A percentile compares a stretch with the other conserved stretches of the same genome.
Evolutionary conservation across 1,284 basidiomycete genomes (phyloP).

Genomic region (Moesziomyces sp.): DNA sequence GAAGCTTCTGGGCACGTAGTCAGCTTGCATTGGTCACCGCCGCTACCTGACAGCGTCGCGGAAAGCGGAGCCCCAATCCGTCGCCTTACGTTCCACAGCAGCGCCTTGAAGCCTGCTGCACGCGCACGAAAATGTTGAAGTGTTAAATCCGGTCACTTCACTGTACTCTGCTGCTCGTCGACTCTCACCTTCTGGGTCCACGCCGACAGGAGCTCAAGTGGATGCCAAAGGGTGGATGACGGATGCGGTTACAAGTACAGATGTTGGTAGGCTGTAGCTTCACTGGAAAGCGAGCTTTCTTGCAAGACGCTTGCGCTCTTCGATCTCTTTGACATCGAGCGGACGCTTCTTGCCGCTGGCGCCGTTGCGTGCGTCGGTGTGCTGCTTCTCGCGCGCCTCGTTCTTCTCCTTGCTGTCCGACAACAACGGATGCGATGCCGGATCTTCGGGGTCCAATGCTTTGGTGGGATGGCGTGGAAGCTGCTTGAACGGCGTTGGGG

Average conservation of each 20-base stretch:
- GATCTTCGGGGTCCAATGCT: constrained; percentile 32
- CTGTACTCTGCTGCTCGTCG: not conserved
- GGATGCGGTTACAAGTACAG: constrained; percentile 7
- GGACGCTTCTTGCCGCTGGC: constrained; percentile 37
- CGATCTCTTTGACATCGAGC: constrained; percentile 52
- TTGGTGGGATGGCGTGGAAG: constrained; percentile 59
- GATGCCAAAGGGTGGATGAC: not conserved
- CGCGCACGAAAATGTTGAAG: too few species aligned
- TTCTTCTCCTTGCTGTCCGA: constrained; percentile 55
- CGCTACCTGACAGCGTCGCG: not conserved
- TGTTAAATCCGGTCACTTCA: too few species aligned
- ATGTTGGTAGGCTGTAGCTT: not conserved
- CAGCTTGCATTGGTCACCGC: not conserved
- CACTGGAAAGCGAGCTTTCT: constrained; percentile 54
- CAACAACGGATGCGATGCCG: constrained; percentile 41
- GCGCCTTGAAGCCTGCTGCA: too few species aligned
- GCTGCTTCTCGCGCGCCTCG: constrained; percentile 35
- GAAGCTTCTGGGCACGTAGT: not conserved
- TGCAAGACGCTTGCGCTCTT: constrained; percentile 57
- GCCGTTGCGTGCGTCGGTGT: not conserved
- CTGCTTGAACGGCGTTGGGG: constrained; percentile 53
- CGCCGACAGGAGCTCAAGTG: not conserved
- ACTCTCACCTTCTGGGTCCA: not conserved
- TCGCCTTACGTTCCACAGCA: too few species aligned
- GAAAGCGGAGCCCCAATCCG: not conserved